Evolutionary conservation across 192 early-diverging fungal species (phyloP).

Genomic region (Allomyces macrogynus): DNA sequence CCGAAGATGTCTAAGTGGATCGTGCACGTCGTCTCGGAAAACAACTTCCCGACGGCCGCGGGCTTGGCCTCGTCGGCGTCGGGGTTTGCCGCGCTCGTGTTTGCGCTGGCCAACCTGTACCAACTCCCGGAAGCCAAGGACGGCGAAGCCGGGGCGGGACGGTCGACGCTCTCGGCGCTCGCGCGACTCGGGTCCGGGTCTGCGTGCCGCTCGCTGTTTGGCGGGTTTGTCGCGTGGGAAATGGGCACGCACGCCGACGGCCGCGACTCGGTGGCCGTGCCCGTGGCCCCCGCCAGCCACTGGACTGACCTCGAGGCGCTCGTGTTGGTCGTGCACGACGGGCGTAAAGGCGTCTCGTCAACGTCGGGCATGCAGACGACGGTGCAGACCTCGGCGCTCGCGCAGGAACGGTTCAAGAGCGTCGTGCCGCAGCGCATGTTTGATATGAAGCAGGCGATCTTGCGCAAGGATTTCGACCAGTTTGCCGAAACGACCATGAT

Average conservation of each 20-base stretch:
- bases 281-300: constrained; percentile 70
- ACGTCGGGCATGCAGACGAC: constrained; percentile 96
- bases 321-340: constrained; percentile 82
- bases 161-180: constrained; percentile 60
- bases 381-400: constrained; percentile 70
- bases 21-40: constrained; percentile 86
- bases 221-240: constrained; percentile 97
- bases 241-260: constrained; percentile 68
- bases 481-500: constrained; percentile 94
- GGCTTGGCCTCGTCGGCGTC: constrained; percentile 93
- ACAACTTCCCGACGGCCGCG: constrained; percentile 99
- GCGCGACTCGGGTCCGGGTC: constrained; percentile 93
- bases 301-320: constrained; percentile 94
- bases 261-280: constrained; percentile 67
- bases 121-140: constrained; percentile 24
- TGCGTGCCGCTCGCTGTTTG: constrained; percentile 90
- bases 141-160: neutral
- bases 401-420: constrained; percentile 57
- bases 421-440: constrained; percentile 85
- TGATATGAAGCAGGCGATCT: constrained; percentile 72
- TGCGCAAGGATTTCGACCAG: constrained; percentile 53
- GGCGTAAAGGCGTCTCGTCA: constrained; percentile 72
- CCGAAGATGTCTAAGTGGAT: constrained; percentile 29
- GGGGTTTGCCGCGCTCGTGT: constrained; percentile 85
- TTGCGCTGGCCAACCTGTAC: constrained; percentile 52